Percentiles rank a stretch among this genome's conserved stretches.
These are phyloP conservation scores for Kurtzmaniella quercitrusa DNA, from an alignment of 1,139 yeast species.

Conservation along the genomic window DNA sequence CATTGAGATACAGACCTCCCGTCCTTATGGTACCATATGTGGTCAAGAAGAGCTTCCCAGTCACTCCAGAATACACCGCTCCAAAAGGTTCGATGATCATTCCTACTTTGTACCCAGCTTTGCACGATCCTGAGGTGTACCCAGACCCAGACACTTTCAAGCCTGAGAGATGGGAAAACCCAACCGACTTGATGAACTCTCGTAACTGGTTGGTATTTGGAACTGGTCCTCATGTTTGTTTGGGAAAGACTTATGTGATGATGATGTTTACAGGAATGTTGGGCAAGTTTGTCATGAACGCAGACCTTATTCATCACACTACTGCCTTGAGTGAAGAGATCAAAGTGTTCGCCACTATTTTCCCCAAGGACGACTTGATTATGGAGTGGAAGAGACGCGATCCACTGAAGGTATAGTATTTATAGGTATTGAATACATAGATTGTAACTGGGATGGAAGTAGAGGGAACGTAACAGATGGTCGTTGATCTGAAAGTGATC, in stretches of 20 bases:
- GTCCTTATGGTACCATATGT: slow-evolving; percentile 97
- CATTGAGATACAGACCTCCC: slow-evolving; percentile 94
- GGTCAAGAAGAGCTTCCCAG: slow-evolving; percentile 80
- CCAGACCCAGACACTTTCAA: slow-evolving; percentile 89
- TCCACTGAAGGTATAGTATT: slow-evolving; percentile 21
- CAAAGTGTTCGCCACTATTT: slow-evolving; percentile 94
- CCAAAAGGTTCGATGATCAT: slow-evolving; percentile 97
- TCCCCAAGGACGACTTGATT: slow-evolving; percentile 93
- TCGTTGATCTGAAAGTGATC: too few species aligned
- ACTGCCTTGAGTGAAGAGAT: slow-evolving; percentile 86
- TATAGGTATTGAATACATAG: background rate
- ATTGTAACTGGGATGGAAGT: background rate
- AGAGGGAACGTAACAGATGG: background rate
- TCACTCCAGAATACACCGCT: slow-evolving; percentile 76
- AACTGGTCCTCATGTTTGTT: slow-evolving; percentile 92
- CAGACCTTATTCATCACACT: slow-evolving; percentile 77
- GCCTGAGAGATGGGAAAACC: slow-evolving; percentile 86
- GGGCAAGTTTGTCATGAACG: slow-evolving; percentile 79
- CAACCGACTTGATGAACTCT: slow-evolving; percentile 52
- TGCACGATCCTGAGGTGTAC: slow-evolving; percentile 95
- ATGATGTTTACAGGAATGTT: slow-evolving; percentile 84
- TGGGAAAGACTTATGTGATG: slow-evolving; percentile 91
- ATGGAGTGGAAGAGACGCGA: slow-evolving; percentile 69
- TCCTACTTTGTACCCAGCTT: slow-evolving; percentile 91
- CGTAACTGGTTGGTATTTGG: slow-evolving; percentile 97